Evolutionary conservation across 225 moss, liverwort and hornwort species (phyloP), one percentile per base, ranked within the genome.

Genomic region (Polytrichum formosum): DNA sequence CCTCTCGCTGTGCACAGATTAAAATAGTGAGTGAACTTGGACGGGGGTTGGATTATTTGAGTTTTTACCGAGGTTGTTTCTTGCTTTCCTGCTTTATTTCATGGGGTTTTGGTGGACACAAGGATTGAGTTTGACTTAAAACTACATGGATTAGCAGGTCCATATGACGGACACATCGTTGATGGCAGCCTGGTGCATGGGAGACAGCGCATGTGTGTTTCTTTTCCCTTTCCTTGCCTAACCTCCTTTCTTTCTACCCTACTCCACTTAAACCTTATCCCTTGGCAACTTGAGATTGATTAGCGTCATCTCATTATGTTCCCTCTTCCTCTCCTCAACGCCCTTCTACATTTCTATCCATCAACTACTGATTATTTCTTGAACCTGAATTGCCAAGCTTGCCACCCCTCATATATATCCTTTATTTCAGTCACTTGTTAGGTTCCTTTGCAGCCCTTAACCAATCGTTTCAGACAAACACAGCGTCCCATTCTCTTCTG

Each of bases 121-220:
- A 93, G 91, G 91, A 91, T 99, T 94, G 86, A 83, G 89, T 86
- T 89, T 90, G 95, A 92, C 91, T 93, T 80, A 83, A 88, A 83
- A 86, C 91, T 99, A 93, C 94, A 99, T 99, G 98, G 98, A 94
- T 99, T 90, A 99, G 90, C 98, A 99, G 98, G 98, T 99, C 98
- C 94, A 91, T 99, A 94, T 94, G 98, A 99, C 94, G 90, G 87
- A 91, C 91, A 94, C 94, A 94, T 99, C 98, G 92, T 99, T 91
- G 98, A 99, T 99, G 98, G 94, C 98, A 94, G 91, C 98, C 87
- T 94, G 94, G 90, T 99, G 98, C 98, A 91, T 94, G 98, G 94
- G 98, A 94, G 98, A 94, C 92, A 92, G 94, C 98, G 94, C 94
- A 94, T 94, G 94, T 99, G 98, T 99, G 98, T 99, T 99, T 99